Evolutionary conservation across 495 filamentous ascomycete genomes (phyloP).

Genomic region (Lepidopterella palustris): DNA sequence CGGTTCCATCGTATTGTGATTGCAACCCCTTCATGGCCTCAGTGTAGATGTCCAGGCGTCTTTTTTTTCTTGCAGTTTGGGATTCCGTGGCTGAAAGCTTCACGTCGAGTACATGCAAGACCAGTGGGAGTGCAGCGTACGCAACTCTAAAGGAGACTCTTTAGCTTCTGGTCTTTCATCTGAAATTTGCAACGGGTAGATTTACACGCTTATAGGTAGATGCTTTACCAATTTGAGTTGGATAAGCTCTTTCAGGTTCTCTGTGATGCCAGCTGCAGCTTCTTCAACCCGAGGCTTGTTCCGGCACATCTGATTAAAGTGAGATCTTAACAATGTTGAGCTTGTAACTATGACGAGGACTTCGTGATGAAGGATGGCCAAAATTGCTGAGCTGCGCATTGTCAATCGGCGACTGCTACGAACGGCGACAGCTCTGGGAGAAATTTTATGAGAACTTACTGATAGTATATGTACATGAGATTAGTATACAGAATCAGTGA

Average conservation of each 20-base stretch:
- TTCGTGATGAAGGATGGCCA: not conserved
- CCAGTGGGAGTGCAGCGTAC: not conserved
- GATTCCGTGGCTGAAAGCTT: not conserved
- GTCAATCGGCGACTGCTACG: too few relatives aligned
- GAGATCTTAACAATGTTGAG: not conserved
- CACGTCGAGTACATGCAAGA: not conserved
- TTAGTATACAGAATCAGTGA: constrained; percentile 40
- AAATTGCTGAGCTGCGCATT: not conserved
- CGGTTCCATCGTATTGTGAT: not conserved
- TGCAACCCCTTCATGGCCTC: not conserved
- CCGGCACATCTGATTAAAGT: not conserved
- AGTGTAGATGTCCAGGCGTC: not conserved
- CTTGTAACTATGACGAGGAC: not conserved
- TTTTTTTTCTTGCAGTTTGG: not conserved
- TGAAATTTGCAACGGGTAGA: not conserved
- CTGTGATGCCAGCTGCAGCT: not conserved
- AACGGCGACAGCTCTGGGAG: too few relatives aligned
- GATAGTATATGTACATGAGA: constrained; percentile 47
- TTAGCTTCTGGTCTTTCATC: not conserved
- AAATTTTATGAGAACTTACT: too few relatives aligned
- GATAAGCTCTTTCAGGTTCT: not conserved
- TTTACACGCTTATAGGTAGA: not conserved
- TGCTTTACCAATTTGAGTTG: not conserved
- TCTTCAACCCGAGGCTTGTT: not conserved
- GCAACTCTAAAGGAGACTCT: not conserved